Evolutionary conservation across 345 rosid genomes (phyloP), one percentile per base, ranked within the genome.

Genomic region (Laguncularia racemosa): DNA sequence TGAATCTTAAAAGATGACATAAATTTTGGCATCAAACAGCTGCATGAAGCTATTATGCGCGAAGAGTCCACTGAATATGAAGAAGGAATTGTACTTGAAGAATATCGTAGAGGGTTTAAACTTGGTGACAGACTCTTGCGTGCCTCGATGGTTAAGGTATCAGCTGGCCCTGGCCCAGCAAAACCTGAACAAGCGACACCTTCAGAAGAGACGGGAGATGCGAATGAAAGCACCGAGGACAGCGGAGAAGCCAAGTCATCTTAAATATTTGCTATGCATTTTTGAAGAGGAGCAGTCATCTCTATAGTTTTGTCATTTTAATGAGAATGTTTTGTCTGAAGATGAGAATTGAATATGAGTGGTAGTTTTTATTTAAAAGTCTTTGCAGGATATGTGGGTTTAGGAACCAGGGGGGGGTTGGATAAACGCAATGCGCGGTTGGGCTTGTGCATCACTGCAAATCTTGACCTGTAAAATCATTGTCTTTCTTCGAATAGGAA

Each of bases 121-220:
- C 79, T 92, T 1, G 97, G 95, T 0, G 93, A 89, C 28, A 78
- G 93, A 75, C 89, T 92, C 17, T 53, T 92, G 71, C 89, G 99
- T 19, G 95, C 97, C 18, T 76, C 99, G 18, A 92, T 92, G 99
- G 99, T 89, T 68, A 84, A 92, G 73, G 99, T 92, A 43, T 92
- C 99, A 0, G 89, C 99, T n/a, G 96, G 97, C 67, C 97, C 97
- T 2, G 97, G 97, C 40, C 97, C 95, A 40, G 85, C 71, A 40
- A 84, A 78, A 66, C 57, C 78, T 1, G 83, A 82, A 53, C 52
- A 14, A 16, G 59, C 13, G 20, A 47, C 59, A 2, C 47, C 52
- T 18, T 28, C 61, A 61, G 69, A 16, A 53, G 76, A 48, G 63
- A 59, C 67, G 13, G 78, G 21, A 14, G 59, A 48, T 4, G 55